Evolutionary conservation across 1,284 basidiomycete species (phyloP).

Genomic region (Heterobasidion parviporum): DNA sequence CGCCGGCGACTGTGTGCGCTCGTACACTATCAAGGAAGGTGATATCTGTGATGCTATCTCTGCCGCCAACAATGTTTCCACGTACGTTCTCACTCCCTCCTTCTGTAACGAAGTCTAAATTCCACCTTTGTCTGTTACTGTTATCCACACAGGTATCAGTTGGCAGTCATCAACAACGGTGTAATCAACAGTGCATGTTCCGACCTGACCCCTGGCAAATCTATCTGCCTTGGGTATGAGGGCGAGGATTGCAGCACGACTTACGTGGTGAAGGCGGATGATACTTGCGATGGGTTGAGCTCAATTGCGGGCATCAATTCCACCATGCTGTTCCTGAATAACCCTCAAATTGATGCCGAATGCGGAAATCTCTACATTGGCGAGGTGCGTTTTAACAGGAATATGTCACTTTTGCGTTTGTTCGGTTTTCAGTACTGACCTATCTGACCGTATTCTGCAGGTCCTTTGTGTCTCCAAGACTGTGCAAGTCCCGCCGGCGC

Average conservation of each 20-base stretch:
- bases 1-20: slow-evolving; percentile 46
- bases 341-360: slow-evolving; percentile 52
- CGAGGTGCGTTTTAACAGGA: slow-evolving; percentile 37
- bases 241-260: slow-evolving; percentile 24
- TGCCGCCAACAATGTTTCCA: slow-evolving; percentile 54
- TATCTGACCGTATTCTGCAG: not conserved
- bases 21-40: slow-evolving; percentile 49
- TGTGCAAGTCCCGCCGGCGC: slow-evolving; percentile 31
- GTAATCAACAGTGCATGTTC: slow-evolving; percentile 38
- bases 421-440: not conserved
- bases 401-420: not conserved
- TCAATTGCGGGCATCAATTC: slow-evolving; percentile 31
- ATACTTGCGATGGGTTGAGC: slow-evolving; percentile 43
- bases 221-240: slow-evolving; percentile 26
- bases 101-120: not conserved
- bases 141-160: slow-evolving; percentile 50
- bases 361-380: slow-evolving; percentile 62
- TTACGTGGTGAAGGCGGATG: slow-evolving; percentile 36
- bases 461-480: slow-evolving; percentile 6
- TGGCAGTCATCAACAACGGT: slow-evolving; percentile 47
- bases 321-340: slow-evolving; percentile 48
- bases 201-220: slow-evolving; percentile 43
- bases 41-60: slow-evolving; percentile 69
- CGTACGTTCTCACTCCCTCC: slow-evolving; percentile 30
- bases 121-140: not conserved